Base-by-base conservation (phyloP, 2,329 filamentous ascomycete genomes). In the Cladosporium sp. region DNA sequence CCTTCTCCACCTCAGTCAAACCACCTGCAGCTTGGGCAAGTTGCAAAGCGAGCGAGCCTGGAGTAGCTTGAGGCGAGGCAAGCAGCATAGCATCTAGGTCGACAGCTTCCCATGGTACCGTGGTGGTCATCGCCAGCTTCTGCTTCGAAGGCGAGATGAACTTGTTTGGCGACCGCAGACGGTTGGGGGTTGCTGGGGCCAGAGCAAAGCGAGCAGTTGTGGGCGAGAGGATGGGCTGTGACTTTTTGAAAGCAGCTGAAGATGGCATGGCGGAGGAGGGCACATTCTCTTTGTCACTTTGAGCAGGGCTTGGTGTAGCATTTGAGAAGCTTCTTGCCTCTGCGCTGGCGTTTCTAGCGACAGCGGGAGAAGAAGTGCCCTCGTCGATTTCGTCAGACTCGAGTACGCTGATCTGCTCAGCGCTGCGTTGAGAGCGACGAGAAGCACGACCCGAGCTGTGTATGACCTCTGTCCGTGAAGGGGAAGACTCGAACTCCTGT, bases 51-150 rank as follows among this genome's bases (percentile, higher is more conserved):
- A 76, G 58, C 1, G 66, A 65, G 6, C 69, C 69, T 13, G 73
- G 73, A 1, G 70, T 71, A 36, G 72, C 57, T 28, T 72, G 68
- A 0, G 81, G 79, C 72, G 74, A 82, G 75, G 75, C 74, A 13
- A 80, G 72, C 64, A 95, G 88, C 1, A 95, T 81, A 1, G 84
- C 80, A 32, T 97, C 93, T 3, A 97, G 82, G 71, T 97, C 91
- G 2, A 90, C 83, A 0, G 90, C 82, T 5, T 83, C 84, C 94
- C 94, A 98, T 0, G 88, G 81, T 21, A 77, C 75, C 0, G 85
- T 82, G 1, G 85, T 86, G 6, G 80, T 76, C 1, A 82, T 79
- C 7, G 88, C 78, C 0, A 80, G 80, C 26, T 84, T 76, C 6
- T 83, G 80, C 73, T 83, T 84, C 71, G 67, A 78, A 74, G 67